Evolutionary conservation across 129 eudicot genomes (phyloP).

Genomic region (Mikania micrantha): DNA sequence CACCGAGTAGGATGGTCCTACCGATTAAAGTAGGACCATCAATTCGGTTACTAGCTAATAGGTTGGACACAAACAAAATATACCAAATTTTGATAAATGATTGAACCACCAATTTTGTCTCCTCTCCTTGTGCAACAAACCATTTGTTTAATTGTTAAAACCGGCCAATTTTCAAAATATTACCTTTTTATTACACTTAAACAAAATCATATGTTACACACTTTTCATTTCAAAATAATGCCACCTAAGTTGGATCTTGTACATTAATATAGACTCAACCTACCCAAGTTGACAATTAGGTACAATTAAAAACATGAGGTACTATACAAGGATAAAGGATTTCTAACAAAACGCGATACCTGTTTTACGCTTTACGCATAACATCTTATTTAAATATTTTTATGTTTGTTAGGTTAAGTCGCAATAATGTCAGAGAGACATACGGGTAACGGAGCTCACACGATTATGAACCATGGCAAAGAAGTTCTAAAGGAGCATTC

Average conservation of each 20-base stretch:
- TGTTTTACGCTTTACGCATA: background rate
- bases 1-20: too few species aligned
- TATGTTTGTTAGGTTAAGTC: slow-evolving; percentile 18
- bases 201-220: background rate
- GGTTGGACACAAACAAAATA: too few species aligned
- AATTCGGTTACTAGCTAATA: too few species aligned
- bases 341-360: background rate
- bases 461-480: slow-evolving; percentile 37
- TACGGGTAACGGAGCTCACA: slow-evolving; percentile 44
- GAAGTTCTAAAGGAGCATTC: slow-evolving; percentile 33
- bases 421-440: slow-evolving; percentile 50
- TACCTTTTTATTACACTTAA: too few species aligned
- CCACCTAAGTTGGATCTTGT: background rate
- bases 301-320: background rate
- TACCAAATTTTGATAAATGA: too few species aligned
- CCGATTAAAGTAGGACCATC: too few species aligned
- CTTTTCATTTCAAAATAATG: background rate
- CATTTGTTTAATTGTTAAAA: too few species aligned
- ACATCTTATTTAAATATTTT: background rate
- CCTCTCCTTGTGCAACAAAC: too few species aligned
- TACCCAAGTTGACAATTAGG: background rate
- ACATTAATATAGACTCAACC: background rate
- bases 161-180: too few species aligned
- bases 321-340: background rate
- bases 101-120: too few species aligned